Percentiles rank a stretch among this genome's conserved stretches.
Evolutionary conservation across 345 rosid species (phyloP).

Genomic region (Syzygium oleosum): DNA sequence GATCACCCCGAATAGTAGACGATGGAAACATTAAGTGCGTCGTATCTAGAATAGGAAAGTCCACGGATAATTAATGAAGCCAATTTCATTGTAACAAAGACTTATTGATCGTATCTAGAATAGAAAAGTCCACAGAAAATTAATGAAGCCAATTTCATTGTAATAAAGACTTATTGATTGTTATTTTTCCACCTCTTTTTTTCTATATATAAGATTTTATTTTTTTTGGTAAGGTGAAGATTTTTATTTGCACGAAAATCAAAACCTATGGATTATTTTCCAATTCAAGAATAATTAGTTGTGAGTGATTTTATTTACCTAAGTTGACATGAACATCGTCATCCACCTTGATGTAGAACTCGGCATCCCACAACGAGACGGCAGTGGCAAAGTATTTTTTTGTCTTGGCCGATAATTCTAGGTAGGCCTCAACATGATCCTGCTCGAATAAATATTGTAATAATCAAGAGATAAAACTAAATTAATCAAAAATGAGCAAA

Average conservation of each 20-base stretch:
- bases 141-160: background rate
- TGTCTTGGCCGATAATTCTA: conserved; percentile 80
- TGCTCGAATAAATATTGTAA: conserved; percentile 14
- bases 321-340: conserved; percentile 92
- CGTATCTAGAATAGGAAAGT: no score
- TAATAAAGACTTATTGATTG: background rate
- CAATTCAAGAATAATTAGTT: background rate
- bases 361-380: conserved; percentile 78
- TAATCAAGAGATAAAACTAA: background rate
- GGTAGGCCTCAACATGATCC: conserved; percentile 83
- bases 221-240: no score
- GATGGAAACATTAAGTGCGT: background rate
- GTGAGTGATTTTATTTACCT: conserved; percentile 24
- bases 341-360: conserved; percentile 90
- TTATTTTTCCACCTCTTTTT: background rate
- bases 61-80: no score
- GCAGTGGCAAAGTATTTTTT: conserved; percentile 72
- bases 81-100: background rate
- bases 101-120: background rate
- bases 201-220: background rate
- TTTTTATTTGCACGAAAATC: background rate
- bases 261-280: background rate
- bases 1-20: no score
- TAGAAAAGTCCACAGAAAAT: no score
- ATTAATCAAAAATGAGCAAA: background rate